Evolutionary conservation across 2,329 filamentous ascomycete species (phyloP).

Genomic region (Trichophyton benhamiae): DNA sequence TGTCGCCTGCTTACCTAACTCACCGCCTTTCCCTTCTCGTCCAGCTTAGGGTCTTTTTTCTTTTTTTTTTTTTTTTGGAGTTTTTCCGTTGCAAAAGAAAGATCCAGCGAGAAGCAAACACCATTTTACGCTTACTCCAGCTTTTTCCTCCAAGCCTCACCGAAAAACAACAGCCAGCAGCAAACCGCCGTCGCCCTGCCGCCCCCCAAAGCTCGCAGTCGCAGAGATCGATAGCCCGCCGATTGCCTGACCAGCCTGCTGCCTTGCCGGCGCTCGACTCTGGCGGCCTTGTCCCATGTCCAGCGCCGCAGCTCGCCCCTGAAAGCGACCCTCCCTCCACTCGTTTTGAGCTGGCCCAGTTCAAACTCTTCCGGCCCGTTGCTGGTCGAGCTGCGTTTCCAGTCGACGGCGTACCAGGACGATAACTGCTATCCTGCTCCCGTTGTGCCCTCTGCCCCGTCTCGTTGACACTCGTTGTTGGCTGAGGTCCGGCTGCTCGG

Average conservation of each 20-base stretch:
- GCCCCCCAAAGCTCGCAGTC: no score
- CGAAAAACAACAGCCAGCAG: no score
- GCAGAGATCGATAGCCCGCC: background rate
- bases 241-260: background rate
- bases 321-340: background rate
- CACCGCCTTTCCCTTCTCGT: slow-evolving; percentile 3
- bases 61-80: background rate
- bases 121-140: background rate
- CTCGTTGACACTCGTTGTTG: background rate
- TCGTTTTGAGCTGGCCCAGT: background rate
- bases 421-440: background rate
- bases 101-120: background rate
- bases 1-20: background rate
- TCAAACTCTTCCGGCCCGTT: background rate
- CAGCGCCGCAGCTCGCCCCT: background rate
- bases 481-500: background rate
- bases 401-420: background rate
- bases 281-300: background rate
- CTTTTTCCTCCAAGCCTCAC: no score
- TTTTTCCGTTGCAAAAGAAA: background rate
- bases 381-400: background rate
- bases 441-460: background rate
- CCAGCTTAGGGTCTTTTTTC: background rate
- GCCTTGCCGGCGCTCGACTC: background rate
- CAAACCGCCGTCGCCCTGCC: no score